Base-by-base conservation (phyloP, 495 filamentous ascomycete genomes). In the Penicillium tannophilum region DNA sequence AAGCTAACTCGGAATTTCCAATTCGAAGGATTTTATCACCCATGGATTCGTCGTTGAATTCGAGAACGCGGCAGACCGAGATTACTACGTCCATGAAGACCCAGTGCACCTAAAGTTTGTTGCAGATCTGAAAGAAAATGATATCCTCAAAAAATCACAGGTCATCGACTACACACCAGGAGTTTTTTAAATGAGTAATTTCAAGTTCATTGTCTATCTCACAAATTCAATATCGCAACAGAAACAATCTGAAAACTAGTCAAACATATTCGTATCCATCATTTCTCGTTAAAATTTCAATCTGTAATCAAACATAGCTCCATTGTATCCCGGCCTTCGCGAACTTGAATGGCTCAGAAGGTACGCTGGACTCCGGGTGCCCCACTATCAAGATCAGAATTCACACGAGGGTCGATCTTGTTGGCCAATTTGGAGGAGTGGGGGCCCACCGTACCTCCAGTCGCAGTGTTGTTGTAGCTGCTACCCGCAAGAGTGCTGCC, bases 11-110 rank as follows among this genome's bases (percentile, higher is more conserved):
- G 4, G 23, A 0, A 6, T 35, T 43, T 6, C 36, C 9, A 20
- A 41, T 14, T 39, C 51, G 16, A 28, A 70, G 66, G 53, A 60
- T 54, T 74, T 73, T 6, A 76, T 78, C 2, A 77, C 74, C 6
- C 77, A 79, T 61, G 76, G 73, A 1, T 80, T 81, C 56, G 71
- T 81, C 7, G 63, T 76, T 26, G 70, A 76, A 35, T 78, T 78
- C 50, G 63, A 61, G 1, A 76, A 49, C 16, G 64, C 61, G 12
- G 70, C 70, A 54, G 75, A 81, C 41, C 56, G 78, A 36, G 72
- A 76, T 46, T 81, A 78, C 36, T 81, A 81, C 58, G 63, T 78
- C 2, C 24, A 67, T 12, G 47, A 72, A 14, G 78, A 81, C 50
- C 76, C 78, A 1, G 65, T 55, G 14, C 78, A 81, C 57, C n/a